A percentile compares a stretch with the other conserved stretches of the same genome.
These are phyloP conservation scores for Leccinum obscurum DNA, from an alignment of 768 basidiomycete genomes.

Conservation along the genomic window DNA sequence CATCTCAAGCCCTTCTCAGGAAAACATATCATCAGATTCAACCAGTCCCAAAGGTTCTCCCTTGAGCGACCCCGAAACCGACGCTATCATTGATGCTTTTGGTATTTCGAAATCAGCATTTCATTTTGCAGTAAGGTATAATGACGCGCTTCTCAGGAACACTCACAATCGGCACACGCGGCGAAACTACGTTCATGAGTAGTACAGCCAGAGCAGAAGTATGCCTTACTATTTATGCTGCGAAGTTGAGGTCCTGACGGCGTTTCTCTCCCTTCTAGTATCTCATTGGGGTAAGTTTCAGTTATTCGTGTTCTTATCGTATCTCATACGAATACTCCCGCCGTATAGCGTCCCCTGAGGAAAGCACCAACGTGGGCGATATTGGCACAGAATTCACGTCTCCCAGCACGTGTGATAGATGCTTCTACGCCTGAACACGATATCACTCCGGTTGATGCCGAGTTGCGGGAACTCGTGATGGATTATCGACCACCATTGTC, in stretches of 20 bases:
- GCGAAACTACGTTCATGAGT: slow-evolving; percentile 59
- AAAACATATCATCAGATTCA: slow-evolving; percentile 24
- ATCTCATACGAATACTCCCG: background rate
- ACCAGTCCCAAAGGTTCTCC: slow-evolving; percentile 5
- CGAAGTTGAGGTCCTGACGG: background rate
- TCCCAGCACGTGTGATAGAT: slow-evolving; percentile 44
- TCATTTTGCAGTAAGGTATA: background rate
- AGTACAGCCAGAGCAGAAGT: slow-evolving; percentile 71
- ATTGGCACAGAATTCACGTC: slow-evolving; percentile 31
- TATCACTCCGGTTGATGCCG: slow-evolving; percentile 30
- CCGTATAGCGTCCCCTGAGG: slow-evolving; percentile 27
- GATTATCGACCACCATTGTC: slow-evolving; percentile 52
- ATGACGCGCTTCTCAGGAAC: slow-evolving; percentile 43
- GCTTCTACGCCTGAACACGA: slow-evolving; percentile 37
- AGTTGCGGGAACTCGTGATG: slow-evolving; percentile 46
- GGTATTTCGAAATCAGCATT: slow-evolving; percentile 32
- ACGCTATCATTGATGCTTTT: slow-evolving; percentile 49
- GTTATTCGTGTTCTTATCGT: background rate
- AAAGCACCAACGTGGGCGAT: slow-evolving; percentile 15
- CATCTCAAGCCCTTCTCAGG: slow-evolving; percentile 30
- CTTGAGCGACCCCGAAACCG: slow-evolving; percentile 36
- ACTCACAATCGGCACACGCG: slow-evolving; percentile 53
- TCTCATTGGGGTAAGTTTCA: slow-evolving; percentile 49
- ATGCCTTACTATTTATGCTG: slow-evolving; percentile 16
- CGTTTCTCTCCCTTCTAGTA: slow-evolving; percentile 38